These are phyloP conservation scores for Glycine latifolia DNA, from an alignment of 306 rosid species.

Conservation along the genomic window DNA sequence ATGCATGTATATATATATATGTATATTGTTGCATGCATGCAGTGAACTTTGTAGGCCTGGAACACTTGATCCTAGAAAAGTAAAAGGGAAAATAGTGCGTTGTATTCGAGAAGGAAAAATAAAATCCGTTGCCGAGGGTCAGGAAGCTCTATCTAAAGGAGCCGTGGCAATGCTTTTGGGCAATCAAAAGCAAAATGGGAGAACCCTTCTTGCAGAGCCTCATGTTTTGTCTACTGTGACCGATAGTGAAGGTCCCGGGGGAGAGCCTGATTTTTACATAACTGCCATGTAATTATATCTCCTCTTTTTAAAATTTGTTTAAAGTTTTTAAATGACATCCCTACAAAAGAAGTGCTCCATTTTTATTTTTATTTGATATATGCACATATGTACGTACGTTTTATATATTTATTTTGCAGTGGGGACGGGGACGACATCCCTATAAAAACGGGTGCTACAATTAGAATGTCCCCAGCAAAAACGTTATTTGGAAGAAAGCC, in stretches of 20 bases:
- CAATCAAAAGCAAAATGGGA: constrained; percentile 41
- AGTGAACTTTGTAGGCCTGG: constrained; percentile 45
- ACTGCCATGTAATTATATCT: no score
- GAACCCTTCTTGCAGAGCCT: constrained; percentile 52
- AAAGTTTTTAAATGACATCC: no score
- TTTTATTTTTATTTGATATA: no score
- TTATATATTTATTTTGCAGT: neutral
- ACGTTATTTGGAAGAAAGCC: constrained; percentile 48
- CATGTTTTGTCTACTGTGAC: constrained; percentile 52
- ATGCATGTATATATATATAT: neutral
- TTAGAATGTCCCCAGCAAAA: constrained; percentile 46
- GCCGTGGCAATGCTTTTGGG: constrained; percentile 60
- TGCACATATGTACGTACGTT: no score
- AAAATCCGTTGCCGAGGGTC: constrained; percentile 52
- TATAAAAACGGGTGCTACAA: neutral
- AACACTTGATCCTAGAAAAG: constrained; percentile 42
- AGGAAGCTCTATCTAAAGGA: constrained; percentile 49
- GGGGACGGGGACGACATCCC: constrained; percentile 49
- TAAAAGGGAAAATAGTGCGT: constrained; percentile 35
- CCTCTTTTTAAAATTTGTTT: no score
- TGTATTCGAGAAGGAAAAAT: constrained; percentile 53
- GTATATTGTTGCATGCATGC: neutral
- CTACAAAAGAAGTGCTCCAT: no score
- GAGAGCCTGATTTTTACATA: no score
- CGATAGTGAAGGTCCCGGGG: no score